phyloP scores from a whole-genome alignment of 176 grass and related monocot genomes.

The Oryza nivara region DNA sequence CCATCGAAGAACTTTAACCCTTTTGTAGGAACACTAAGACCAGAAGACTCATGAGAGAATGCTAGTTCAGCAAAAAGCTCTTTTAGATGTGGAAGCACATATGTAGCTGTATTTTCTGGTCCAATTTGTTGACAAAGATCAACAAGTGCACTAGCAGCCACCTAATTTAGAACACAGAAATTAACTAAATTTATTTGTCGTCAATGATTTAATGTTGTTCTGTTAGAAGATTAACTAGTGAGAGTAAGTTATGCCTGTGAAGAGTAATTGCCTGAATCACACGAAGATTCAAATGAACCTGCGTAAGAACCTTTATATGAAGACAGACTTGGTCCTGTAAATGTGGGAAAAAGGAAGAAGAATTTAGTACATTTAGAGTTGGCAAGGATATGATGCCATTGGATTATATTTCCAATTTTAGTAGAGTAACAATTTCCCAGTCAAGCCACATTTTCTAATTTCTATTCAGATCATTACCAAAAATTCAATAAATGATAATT shows the following conservation, averaged over 20 bases:
- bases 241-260: neutral
- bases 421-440: conserved; percentile 26
- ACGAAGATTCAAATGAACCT: conserved; percentile 73
- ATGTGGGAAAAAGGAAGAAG: conserved; percentile 29
- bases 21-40: conserved; percentile 46
- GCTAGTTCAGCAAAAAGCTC: conserved; percentile 87
- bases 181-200: neutral
- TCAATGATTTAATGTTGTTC: neutral
- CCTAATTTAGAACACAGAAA: conserved; percentile 57
- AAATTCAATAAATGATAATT: conserved; percentile 20
- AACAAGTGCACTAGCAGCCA: conserved; percentile 63
- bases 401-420: conserved; percentile 34
- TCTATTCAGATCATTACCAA: conserved; percentile 27
- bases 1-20: conserved; percentile 51
- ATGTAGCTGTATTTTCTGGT: conserved; percentile 56
- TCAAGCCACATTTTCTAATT: conserved; percentile 30
- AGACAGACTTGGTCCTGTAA: conserved; percentile 86
- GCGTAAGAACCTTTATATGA: conserved; percentile 78
- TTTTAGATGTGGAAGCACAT: conserved; percentile 79
- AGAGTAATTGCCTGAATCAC: conserved; percentile 66
- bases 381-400: conserved; percentile 14
- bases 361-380: conserved; percentile 36
- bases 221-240: conserved; percentile 22
- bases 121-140: conserved; percentile 84
- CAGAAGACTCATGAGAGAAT: conserved; percentile 58